Evolutionary conservation across 2,329 filamentous ascomycete species (phyloP).

Genomic region (Exophiala calicioides): DNA sequence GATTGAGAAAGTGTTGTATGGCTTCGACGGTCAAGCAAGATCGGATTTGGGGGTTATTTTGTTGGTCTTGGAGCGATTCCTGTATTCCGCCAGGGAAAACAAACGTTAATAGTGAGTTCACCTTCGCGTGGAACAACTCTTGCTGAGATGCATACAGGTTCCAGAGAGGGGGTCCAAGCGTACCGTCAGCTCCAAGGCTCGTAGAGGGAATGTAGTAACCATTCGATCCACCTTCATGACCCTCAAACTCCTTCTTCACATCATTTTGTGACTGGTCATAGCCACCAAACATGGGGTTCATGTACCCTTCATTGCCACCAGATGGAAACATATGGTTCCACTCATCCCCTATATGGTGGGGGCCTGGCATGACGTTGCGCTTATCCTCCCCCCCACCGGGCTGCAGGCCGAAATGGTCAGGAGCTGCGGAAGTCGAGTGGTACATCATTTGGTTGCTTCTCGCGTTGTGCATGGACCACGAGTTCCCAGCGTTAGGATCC

Average conservation of each 20-base stretch:
- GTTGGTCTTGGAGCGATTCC: slow-evolving; percentile 58
- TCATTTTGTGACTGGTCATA: slow-evolving; percentile 69
- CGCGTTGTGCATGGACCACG: slow-evolving; percentile 48
- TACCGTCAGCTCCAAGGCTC: slow-evolving; percentile 49
- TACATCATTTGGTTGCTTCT: slow-evolving; percentile 39
- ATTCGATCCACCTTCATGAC: slow-evolving; percentile 48
- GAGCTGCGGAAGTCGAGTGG: slow-evolving; percentile 26
- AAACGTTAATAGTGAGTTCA: slow-evolving; percentile 57
- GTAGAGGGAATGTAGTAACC: slow-evolving; percentile 51
- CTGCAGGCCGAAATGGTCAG: slow-evolving; percentile 31
- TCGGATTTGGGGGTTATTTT: slow-evolving; percentile 50
- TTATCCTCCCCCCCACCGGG: slow-evolving; percentile 39
- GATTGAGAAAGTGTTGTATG: slow-evolving; percentile 68
- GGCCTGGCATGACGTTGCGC: slow-evolving; percentile 57
- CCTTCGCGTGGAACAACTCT: slow-evolving; percentile 46
- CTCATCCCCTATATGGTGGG: slow-evolving; percentile 60
- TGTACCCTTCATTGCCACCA: slow-evolving; percentile 67
- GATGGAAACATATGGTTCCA: slow-evolving; percentile 78
- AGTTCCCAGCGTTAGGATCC: slow-evolving; percentile 32
- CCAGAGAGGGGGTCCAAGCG: slow-evolving; percentile 46
- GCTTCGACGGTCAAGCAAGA: slow-evolving; percentile 66
- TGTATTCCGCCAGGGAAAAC: slow-evolving; percentile 59
- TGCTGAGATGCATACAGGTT: slow-evolving; percentile 54
- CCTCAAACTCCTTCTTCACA: slow-evolving; percentile 56
- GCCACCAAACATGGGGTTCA: slow-evolving; percentile 62